These are phyloP conservation scores for Grosmannia serpens DNA, from an alignment of 2,329 filamentous ascomycete genomes.

Conservation along the genomic window DNA sequence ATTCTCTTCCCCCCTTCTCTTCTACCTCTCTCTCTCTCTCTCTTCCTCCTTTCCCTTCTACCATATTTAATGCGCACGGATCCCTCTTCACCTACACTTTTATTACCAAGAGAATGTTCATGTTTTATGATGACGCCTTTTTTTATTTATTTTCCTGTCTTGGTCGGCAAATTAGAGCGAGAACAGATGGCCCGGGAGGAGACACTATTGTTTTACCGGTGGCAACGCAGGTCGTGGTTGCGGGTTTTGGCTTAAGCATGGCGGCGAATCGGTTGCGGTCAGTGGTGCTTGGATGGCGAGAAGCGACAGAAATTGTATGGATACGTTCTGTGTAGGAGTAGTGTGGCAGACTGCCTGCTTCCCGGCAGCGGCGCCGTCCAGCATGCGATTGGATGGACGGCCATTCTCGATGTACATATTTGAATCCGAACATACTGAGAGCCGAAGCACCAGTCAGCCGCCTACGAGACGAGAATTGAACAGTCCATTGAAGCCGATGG, in stretches of 20 bases:
- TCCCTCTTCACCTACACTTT: not conserved
- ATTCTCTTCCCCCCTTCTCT: not conserved
- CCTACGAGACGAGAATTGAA: not conserved
- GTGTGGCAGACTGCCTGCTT: not conserved
- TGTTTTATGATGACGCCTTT: constrained; percentile 1
- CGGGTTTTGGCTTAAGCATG: constrained; percentile 4
- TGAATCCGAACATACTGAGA: constrained; percentile 7
- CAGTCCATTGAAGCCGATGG: too few species aligned
- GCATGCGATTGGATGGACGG: not conserved
- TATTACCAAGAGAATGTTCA: constrained; percentile 5
- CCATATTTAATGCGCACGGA: constrained; percentile 4
- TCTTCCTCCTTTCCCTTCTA: not conserved
- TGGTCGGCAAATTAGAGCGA: constrained; percentile 1
- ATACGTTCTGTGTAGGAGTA: constrained; percentile 5
- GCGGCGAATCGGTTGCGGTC: not conserved
- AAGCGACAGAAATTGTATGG: constrained; percentile 1
- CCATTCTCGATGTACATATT: constrained; percentile 6
- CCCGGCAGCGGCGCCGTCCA: not conserved
- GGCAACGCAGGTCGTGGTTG: constrained; percentile 7
- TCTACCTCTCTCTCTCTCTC: not conserved
- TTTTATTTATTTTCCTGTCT: not conserved
- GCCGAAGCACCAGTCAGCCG: not conserved
- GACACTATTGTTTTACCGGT: not conserved
- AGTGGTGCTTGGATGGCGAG: not conserved
- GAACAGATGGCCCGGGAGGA: not conserved